Percentiles rank a stretch among this genome's conserved stretches.
Evolutionary conservation across 1,284 basidiomycete species (phyloP).

Genomic region (Cryptococcus neoformans): DNA sequence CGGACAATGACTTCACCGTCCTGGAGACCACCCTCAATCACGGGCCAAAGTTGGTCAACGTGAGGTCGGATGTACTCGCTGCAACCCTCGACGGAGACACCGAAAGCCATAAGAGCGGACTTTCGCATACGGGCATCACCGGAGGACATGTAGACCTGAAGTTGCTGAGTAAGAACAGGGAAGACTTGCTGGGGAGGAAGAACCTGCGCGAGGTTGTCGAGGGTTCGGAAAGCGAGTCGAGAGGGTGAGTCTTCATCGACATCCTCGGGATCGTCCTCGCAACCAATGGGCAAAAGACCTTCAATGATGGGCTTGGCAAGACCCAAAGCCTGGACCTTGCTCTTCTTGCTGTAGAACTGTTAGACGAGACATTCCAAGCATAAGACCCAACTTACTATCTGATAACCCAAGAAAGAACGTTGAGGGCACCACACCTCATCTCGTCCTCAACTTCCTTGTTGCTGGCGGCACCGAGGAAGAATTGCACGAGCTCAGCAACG

Average conservation of each 20-base stretch:
- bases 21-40: conserved; percentile 84
- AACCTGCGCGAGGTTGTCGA: conserved; percentile 90
- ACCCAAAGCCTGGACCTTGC: conserved; percentile 83
- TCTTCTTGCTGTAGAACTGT: conserved; percentile 75
- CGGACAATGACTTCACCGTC: conserved; percentile 83
- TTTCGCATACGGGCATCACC: conserved; percentile 76
- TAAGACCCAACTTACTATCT: conserved; percentile 63
- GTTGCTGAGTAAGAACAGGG: conserved; percentile 80
- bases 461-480: conserved; percentile 80
- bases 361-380: conserved; percentile 11
- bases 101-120: conserved; percentile 93
- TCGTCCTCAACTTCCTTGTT: conserved; percentile 76
- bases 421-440: conserved; percentile 86
- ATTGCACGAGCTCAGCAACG: conserved; percentile 82
- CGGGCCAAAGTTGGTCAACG: conserved; percentile 89
- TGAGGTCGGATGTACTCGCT: conserved; percentile 96
- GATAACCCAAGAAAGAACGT: conserved; percentile 93
- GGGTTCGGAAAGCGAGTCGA: conserved; percentile 88
- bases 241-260: conserved; percentile 77
- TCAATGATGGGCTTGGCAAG: conserved; percentile 85
- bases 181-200: conserved; percentile 96
- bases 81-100: conserved; percentile 95
- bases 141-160: conserved; percentile 73
- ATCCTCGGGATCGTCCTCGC: conserved; percentile 84
- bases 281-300: conserved; percentile 89